Conservation (phyloP, 441 rosid species). For the Eutrema salsugineum region DNA sequence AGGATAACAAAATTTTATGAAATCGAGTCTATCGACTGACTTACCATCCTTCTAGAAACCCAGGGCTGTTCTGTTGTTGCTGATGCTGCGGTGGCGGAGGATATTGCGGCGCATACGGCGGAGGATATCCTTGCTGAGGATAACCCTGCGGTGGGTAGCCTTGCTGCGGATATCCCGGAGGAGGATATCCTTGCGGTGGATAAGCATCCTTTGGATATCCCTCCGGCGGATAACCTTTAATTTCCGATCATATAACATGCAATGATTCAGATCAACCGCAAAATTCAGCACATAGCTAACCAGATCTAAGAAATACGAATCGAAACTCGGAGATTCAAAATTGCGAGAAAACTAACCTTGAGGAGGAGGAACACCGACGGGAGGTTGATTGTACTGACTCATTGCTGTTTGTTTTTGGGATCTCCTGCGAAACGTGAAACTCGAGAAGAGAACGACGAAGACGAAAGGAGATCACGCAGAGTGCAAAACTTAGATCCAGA, state of each 20-base stretch:
- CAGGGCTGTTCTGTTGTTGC: constrained; percentile 31
- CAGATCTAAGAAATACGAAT: constrained; percentile 4
- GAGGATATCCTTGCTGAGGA: constrained; percentile 25
- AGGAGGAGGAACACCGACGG: constrained; percentile 89
- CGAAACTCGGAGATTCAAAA: neutral
- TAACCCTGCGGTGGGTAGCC: constrained; percentile 50
- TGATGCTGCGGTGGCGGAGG: constrained; percentile 31
- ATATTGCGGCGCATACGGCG: constrained; percentile 32
- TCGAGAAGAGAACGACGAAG: neutral
- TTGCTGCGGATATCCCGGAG: constrained; percentile 49
- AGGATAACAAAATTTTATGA: neutral
- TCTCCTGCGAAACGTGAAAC: constrained; percentile 2
- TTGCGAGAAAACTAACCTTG: constrained; percentile 43
- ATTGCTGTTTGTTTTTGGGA: constrained; percentile 25
- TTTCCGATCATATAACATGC: neutral
- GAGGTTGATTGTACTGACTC: constrained; percentile 88
- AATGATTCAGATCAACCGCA: constrained; percentile 3
- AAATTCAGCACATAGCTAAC: neutral
- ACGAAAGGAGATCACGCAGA: neutral
- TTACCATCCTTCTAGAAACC: constrained; percentile 79
- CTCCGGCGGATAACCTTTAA: constrained; percentile 86
- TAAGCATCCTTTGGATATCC: constrained; percentile 77
- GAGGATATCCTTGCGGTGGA: constrained; percentile 79
- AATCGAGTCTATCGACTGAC: neutral
- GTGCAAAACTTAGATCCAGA: constrained; percentile 16